Base-by-base conservation (phyloP, 31 red algal species). In the Bonnemaisonia californica region DNA sequence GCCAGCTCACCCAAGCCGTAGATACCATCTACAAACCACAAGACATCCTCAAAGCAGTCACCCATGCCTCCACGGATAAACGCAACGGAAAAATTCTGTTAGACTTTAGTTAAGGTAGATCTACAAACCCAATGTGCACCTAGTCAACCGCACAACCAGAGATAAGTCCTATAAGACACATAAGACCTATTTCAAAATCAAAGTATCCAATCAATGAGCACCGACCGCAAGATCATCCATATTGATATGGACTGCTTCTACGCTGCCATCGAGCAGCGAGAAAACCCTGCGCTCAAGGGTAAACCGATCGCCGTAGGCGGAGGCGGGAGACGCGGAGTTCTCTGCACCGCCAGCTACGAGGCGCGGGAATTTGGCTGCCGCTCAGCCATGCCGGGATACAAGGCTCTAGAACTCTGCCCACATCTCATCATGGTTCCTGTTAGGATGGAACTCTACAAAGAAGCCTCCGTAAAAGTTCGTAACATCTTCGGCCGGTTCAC, bases 231-330 rank as follows among this genome's bases (percentile, higher is more conserved):
- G 26, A 67, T 82, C 21, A 80, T 88, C 29, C 84, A 88, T 39
- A 33, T 88, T 12, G 84, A 88, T 62, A 85, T 88, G 84, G 84
- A 88, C 24, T 77, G 75, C 19, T 88, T 88, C 57, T 88, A 39
- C 24, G 71, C 76, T 8, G 77, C 84, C 16, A 78, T 88, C 19
- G 84, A 76, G 18, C 54, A 88, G 58, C 84, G 77, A n/a, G 84
- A 88, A 28, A 33, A 84, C 32, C 84, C 84, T 13, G 24, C 22
- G 1, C 77, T 88, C 1, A 37, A 36, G 28, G 80, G 51, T 19
- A 86, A 72, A 57, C 77, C 84, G 16, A 54, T 79, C 37, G 84
- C 84, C 1, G 84, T 77, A 18, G 84, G 84, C 16, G 64, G 84
- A 23, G 31, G 16, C 18, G 12, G 16, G 12, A 12, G 22, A 74